phyloP scores from a whole-genome alignment of 2,329 filamentous ascomycete species.

The Paracamarosporium sp. region DNA sequence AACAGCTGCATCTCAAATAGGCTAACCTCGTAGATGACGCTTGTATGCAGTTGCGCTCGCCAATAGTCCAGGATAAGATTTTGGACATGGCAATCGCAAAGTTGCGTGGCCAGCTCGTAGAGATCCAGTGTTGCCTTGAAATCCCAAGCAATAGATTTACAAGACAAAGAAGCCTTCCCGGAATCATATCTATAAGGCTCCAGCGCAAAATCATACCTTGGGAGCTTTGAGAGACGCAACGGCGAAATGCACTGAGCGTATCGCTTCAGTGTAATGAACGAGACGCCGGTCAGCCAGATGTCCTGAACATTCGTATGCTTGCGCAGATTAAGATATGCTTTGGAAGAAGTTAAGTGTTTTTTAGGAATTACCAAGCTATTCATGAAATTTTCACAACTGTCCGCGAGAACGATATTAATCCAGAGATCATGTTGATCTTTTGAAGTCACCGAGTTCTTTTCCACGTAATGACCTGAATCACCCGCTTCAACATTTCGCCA shows the following conservation, averaged over 20 bases:
- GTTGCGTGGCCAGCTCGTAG: slow-evolving; percentile 1
- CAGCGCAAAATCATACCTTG: background rate
- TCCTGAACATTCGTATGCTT: background rate
- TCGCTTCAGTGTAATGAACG: background rate
- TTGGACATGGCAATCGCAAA: background rate
- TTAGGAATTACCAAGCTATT: background rate
- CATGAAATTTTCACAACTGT: background rate
- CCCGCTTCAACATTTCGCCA: background rate
- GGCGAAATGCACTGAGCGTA: background rate
- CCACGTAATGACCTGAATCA: background rate
- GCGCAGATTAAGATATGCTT: background rate
- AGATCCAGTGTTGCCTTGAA: background rate
- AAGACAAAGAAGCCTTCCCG: background rate
- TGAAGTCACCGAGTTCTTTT: background rate
- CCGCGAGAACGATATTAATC: background rate
- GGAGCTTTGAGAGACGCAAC: background rate
- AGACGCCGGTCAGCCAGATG: background rate
- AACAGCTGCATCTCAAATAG: background rate
- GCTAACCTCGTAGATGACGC: background rate
- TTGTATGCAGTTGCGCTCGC: background rate
- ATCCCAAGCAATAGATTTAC: background rate
- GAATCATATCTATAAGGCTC: background rate
- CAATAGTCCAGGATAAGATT: background rate
- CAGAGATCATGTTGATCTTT: background rate
- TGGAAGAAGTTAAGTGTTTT: background rate